Percentiles rank a stretch among this genome's conserved stretches.
These are phyloP conservation scores for Begonia peltatifolia DNA, from an alignment of 306 rosid genomes.

Conservation along the genomic window DNA sequence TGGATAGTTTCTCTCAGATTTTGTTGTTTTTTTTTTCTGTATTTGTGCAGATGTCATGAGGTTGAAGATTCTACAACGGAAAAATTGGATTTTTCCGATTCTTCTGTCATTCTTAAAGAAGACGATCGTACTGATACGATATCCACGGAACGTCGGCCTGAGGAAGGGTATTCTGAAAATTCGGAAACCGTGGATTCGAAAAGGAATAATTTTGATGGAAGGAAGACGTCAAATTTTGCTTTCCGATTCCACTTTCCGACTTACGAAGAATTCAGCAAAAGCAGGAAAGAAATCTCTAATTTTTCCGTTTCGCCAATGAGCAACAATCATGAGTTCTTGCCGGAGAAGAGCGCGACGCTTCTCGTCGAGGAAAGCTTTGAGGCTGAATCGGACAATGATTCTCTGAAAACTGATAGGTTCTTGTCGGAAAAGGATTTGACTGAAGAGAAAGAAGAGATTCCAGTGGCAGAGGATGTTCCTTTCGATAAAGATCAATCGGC, in stretches of 20 bases:
- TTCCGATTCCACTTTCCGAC: conserved; percentile 67
- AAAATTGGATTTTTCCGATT: background rate
- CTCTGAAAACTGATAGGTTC: conserved; percentile 11
- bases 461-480: conserved; percentile 1
- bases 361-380: conserved; percentile 39
- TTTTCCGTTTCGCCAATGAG: conserved; percentile 7
- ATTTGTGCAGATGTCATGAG: conserved; percentile 22
- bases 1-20: background rate
- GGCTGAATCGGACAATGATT: conserved; percentile 10
- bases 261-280: conserved; percentile 31
- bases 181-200: conserved; percentile 5
- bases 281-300: conserved; percentile 1
- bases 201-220: conserved; percentile 13
- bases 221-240: conserved; percentile 22
- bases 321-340: conserved; percentile 32
- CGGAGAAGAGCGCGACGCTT: conserved; percentile 26
- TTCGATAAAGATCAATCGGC: conserved; percentile 10
- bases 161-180: conserved; percentile 5
- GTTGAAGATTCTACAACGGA: conserved; percentile 6
- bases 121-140: conserved; percentile 13
- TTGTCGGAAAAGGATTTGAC: conserved; percentile 6
- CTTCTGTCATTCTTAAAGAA: conserved; percentile 2
- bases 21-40: background rate
- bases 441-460: background rate
- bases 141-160: conserved; percentile 4